phyloP scores from a whole-genome alignment of 495 filamentous ascomycete genomes.

The Talaromyces ruber region DNA sequence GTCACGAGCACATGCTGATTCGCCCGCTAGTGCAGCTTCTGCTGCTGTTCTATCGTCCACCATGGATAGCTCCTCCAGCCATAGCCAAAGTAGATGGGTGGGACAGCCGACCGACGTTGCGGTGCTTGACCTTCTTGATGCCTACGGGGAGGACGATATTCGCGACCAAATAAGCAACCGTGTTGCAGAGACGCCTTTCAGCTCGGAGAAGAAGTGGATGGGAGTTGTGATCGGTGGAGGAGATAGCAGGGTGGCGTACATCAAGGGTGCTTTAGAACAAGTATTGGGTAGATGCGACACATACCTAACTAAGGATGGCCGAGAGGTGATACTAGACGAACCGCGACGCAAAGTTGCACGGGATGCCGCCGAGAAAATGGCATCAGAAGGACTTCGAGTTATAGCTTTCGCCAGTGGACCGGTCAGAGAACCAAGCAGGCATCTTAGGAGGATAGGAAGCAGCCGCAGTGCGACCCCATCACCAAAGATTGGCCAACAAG shows the following conservation, averaged over 20 bases:
- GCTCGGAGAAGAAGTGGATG: conserved; percentile 98
- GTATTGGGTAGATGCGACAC: conserved; percentile 82
- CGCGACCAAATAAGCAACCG: conserved; percentile 74
- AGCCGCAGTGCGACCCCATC: conserved; percentile 44
- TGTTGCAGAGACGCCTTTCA: conserved; percentile 82
- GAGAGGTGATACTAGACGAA: conserved; percentile 80
- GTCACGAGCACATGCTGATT: conserved; percentile 49
- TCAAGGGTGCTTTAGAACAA: conserved; percentile 90
- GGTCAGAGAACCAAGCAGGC: conserved; percentile 4
- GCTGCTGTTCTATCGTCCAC: conserved; percentile 73
- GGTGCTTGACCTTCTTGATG: conserved; percentile 83
- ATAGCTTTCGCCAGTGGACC: conserved; percentile 82
- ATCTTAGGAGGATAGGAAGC: conserved; percentile 6
- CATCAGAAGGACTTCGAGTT: conserved; percentile 81
- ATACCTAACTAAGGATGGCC: conserved; percentile 79
- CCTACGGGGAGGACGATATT: conserved; percentile 82
- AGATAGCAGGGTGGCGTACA: conserved; percentile 66
- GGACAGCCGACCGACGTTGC: conserved; percentile 97
- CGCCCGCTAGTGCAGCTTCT: conserved; percentile 58
- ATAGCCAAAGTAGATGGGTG: conserved; percentile 78
- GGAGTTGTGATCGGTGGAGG: conserved; percentile 71
- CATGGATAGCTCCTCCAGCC: conserved; percentile 49
- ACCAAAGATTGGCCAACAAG: conserved; percentile 25
- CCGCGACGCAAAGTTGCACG: conserved; percentile 62
- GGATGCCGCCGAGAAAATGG: conserved; percentile 83